phyloP scores from a whole-genome alignment of 257 asterid genomes.

The Thymus mandschuricus region DNA sequence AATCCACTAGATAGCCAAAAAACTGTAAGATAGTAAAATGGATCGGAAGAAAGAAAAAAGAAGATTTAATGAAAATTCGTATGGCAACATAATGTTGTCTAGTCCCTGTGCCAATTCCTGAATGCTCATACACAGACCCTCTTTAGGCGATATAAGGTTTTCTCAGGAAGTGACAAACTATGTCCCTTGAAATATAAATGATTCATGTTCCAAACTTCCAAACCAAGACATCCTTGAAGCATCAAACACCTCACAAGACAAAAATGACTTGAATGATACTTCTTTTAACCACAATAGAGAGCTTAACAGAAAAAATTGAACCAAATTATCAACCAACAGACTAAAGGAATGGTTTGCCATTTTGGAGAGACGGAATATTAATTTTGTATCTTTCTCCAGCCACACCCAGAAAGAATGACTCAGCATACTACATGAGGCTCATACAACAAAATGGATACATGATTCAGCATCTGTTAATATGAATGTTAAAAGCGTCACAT shows the following conservation, averaged over 20 bases:
- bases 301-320: neutral
- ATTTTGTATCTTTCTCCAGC: neutral
- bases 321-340: neutral
- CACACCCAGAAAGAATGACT: neutral
- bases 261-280: neutral
- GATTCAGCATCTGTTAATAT: slow-evolving; percentile 1
- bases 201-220: neutral
- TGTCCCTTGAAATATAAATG: neutral
- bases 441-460: neutral
- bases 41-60: neutral
- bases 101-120: neutral
- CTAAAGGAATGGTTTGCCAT: neutral
- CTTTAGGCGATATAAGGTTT: neutral
- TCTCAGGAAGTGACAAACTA: neutral
- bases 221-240: neutral
- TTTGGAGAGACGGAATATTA: neutral
- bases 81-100: slow-evolving; percentile 2
- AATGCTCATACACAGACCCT: neutral
- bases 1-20: neutral
- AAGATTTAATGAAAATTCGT: neutral
- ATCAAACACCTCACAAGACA: neutral
- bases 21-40: neutral
- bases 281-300: neutral
- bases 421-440: neutral
- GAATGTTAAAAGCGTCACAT: neutral